These are phyloP conservation scores for Polytolypa hystricis DNA, from an alignment of 2,329 filamentous ascomycete species.

Conservation along the genomic window DNA sequence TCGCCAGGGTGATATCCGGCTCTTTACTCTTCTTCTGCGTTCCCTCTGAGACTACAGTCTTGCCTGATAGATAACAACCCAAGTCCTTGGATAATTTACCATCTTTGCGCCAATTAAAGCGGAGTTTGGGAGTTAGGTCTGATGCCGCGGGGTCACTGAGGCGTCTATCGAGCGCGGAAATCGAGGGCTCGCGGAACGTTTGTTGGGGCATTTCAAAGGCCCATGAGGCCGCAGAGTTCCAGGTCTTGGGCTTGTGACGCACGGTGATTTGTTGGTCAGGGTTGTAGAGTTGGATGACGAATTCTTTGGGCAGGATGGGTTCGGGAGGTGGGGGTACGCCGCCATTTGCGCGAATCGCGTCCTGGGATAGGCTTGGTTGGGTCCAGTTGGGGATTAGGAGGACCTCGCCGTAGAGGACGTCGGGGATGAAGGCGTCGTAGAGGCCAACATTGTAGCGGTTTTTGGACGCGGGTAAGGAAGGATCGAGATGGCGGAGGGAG, in stretches of 20 bases:
- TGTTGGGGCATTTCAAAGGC: constrained; percentile 86
- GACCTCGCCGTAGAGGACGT: constrained; percentile 79
- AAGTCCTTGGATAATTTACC: constrained; percentile 77
- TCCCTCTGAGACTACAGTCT: constrained; percentile 49
- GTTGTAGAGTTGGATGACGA: constrained; percentile 84
- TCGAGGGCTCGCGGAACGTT: constrained; percentile 70
- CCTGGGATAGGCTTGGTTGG: constrained; percentile 67
- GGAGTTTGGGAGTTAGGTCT: constrained; percentile 56
- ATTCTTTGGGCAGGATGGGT: constrained; percentile 64
- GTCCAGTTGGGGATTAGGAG: constrained; percentile 76
- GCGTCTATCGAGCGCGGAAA: constrained; percentile 65
- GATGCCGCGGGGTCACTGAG: constrained; percentile 48
- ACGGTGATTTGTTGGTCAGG: constrained; percentile 74
- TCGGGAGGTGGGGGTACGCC: constrained; percentile 54
- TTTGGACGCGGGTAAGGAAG: constrained; percentile 54
- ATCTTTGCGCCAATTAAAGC: constrained; percentile 84
- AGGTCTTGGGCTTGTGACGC: constrained; percentile 57
- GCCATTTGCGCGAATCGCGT: constrained; percentile 62
- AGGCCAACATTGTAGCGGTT: constrained; percentile 83
- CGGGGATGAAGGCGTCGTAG: constrained; percentile 68
- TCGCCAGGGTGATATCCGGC: constrained; percentile 86
- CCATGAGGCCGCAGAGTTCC: constrained; percentile 72
- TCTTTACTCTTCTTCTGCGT: constrained; percentile 72
- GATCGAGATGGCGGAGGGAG: constrained; percentile 64
- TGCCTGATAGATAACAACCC: constrained; percentile 77